Evolutionary conservation across 257 asterid genomes (phyloP), one percentile per base, ranked within the genome.

Genomic region (Ocimum tenuiflorum): DNA sequence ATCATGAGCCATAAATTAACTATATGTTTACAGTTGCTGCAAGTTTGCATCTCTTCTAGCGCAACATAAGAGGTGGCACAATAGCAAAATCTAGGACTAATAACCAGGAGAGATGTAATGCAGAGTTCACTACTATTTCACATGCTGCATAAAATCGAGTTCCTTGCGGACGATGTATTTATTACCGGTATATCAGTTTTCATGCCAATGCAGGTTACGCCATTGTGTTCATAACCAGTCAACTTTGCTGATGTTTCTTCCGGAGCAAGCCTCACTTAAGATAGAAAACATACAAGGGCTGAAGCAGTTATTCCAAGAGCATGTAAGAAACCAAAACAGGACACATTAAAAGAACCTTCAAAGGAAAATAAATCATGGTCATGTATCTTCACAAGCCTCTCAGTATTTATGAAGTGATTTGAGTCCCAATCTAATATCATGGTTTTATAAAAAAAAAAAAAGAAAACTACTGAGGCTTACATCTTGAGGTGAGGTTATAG

Each of bases 191-290:
- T 86, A 64, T 94, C 87, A 18, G 99, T 86, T 77, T 80, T 79
- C 96, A 88, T 86, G 82, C 95, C 97, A 59, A 94, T 72, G 72
- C 97, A 94, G 74, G 97, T 86, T 56, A 90, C 95, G 47, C 78
- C 95, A 72, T 88, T 86, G 86, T 79, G 95, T 61, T 60, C 87
- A 74, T 81, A 86, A 55, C 97, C 96, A 35, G 96, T 92, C 86
- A 92, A 74, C 69, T 70, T 75, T 42, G 27, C 76, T 18, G 97
- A 88, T 72, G 65, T 51, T 76, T 86, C 95, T 74, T 88, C 96
- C 12, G 95, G 95, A 77, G 94, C 97, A 67, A 94, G 91, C 78
- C 95, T 82, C 91, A 90, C 99, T 88, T 41, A 42, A 36, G 58
- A 67, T 67, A 56, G 42, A 60, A 19, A 71, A 55, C 23, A 58